Percentiles rank a stretch among this genome's conserved stretches.
Evolutionary conservation across 2,329 filamentous ascomycete species (phyloP).

Genomic region (Aspergillus piperis): DNA sequence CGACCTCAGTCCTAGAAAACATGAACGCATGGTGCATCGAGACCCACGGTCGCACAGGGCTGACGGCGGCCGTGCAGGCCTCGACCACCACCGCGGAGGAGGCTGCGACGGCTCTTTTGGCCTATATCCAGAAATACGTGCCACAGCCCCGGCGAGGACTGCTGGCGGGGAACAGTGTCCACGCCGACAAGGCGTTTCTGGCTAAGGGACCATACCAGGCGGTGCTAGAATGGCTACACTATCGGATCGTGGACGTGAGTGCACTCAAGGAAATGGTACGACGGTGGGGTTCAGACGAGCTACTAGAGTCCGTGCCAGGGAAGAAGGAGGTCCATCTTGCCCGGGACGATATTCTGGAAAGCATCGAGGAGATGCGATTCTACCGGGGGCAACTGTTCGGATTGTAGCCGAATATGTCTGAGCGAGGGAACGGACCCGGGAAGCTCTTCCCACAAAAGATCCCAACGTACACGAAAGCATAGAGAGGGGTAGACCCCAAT

Average conservation of each 20-base stretch:
- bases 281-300: slow-evolving; percentile 70
- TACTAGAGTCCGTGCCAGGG: slow-evolving; percentile 63
- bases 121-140: slow-evolving; percentile 73
- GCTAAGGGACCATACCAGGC: slow-evolving; percentile 70
- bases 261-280: slow-evolving; percentile 85
- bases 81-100: slow-evolving; percentile 71
- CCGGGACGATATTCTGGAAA: slow-evolving; percentile 87
- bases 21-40: slow-evolving; percentile 90
- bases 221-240: slow-evolving; percentile 77
- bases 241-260: slow-evolving; percentile 90
- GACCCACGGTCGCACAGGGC: slow-evolving; percentile 77
- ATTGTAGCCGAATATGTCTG: slow-evolving; percentile 1
- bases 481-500: not conserved
- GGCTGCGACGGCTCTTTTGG: slow-evolving; percentile 71
- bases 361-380: slow-evolving; percentile 85
- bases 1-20: slow-evolving; percentile 66
- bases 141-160: slow-evolving; percentile 68
- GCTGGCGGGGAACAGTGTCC: slow-evolving; percentile 89
- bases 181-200: slow-evolving; percentile 84
- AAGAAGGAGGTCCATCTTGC: slow-evolving; percentile 83
- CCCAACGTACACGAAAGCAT: not conserved
- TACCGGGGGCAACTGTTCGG: slow-evolving; percentile 73
- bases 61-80: slow-evolving; percentile 72
- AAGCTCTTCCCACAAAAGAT: not conserved
- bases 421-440: not conserved